A percentile compares a stretch with the other conserved stretches of the same genome.
Conservation (phyloP, 2,329 filamentous ascomycete species). For the Ophidiomyces ophidiicola region DNA sequence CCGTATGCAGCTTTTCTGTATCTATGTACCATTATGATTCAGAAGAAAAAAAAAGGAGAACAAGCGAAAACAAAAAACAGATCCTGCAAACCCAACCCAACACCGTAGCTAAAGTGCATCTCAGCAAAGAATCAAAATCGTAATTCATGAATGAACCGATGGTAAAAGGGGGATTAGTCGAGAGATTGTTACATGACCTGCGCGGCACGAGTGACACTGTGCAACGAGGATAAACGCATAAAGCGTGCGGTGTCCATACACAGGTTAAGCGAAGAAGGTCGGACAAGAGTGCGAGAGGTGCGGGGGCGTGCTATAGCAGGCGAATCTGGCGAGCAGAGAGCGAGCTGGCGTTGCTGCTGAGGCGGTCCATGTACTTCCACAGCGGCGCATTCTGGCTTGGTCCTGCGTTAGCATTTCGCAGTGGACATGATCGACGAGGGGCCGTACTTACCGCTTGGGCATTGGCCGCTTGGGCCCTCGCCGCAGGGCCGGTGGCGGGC, state of each 20-base stretch:
- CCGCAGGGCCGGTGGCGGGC: too few relatives aligned
- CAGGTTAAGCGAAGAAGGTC: background rate
- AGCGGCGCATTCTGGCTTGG: background rate
- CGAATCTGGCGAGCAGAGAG: conserved; percentile 3
- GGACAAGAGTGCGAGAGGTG: background rate
- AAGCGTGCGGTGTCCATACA: background rate
- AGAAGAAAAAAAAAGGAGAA: background rate
- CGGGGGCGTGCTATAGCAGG: conserved; percentile 1
- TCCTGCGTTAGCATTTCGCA: background rate
- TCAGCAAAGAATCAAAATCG: background rate
- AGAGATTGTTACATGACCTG: conserved; percentile 1
- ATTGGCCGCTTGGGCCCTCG: background rate
- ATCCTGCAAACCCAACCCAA: background rate
- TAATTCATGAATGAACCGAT: background rate
- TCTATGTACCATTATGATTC: conserved; percentile 1
- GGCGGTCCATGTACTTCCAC: conserved; percentile 9
- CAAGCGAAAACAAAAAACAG: background rate
- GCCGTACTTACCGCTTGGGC: background rate
- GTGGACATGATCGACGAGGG: background rate
- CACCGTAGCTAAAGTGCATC: too few relatives aligned
- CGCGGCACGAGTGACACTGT: background rate
- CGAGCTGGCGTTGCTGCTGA: conserved; percentile 9
- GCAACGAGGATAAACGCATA: background rate
- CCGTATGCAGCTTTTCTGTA: conserved; percentile 1
- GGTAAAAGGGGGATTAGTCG: background rate